These are phyloP conservation scores for Saururus chinensis DNA, from an alignment of 164 flowering plant genomes.

Conservation along the genomic window DNA sequence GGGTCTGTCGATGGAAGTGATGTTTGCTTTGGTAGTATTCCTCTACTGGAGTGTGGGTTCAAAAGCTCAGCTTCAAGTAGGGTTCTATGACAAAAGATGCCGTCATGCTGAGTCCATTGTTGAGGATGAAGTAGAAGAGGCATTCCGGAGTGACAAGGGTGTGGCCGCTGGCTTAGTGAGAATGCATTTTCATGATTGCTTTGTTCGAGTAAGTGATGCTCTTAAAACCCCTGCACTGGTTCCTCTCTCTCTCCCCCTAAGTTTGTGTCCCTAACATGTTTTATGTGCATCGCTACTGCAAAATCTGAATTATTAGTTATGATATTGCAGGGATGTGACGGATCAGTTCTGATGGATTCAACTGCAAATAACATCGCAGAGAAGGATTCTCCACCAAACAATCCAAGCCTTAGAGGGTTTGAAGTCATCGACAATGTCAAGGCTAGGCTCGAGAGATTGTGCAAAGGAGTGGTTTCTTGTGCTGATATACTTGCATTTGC, in stretches of 20 bases:
- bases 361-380: slow-evolving; percentile 1
- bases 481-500: slow-evolving; percentile 13
- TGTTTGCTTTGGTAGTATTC: not conserved
- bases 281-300: no score
- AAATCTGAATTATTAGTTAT: not conserved
- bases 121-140: slow-evolving; percentile 1
- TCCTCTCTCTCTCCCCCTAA: no score
- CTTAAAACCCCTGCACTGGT: no score
- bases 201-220: slow-evolving; percentile 7
- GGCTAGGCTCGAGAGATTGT: slow-evolving; percentile 1
- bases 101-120: slow-evolving; percentile 3
- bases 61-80: slow-evolving; percentile 1
- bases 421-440: slow-evolving; percentile 8
- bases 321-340: slow-evolving; percentile 11
- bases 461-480: slow-evolving; percentile 7
- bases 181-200: slow-evolving; percentile 14
- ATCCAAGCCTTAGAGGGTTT: slow-evolving; percentile 9
- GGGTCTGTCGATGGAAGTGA: not conserved
- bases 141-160: not conserved
- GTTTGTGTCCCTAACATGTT: no score
- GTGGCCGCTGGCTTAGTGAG: slow-evolving; percentile 7
- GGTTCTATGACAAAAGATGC: slow-evolving; percentile 6
- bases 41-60: not conserved
- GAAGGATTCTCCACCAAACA: not conserved
- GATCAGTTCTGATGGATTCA: slow-evolving; percentile 8